Evolutionary conservation across 495 filamentous ascomycete genomes (phyloP), one percentile per base, ranked within the genome.

Genomic region (Hypoxylon cercidicola): DNA sequence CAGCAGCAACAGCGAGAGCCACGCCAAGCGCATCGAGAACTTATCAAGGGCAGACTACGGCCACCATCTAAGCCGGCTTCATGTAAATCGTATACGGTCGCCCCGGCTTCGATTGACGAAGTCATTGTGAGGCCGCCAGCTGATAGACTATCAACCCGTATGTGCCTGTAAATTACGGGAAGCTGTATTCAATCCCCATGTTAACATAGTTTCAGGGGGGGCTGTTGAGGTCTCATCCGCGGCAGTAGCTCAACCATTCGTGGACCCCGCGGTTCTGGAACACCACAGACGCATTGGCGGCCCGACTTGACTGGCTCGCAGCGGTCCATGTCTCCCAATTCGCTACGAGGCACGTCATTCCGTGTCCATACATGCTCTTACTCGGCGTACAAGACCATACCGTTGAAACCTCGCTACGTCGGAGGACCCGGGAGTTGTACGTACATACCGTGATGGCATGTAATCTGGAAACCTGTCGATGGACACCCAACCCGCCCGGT

Each of bases 181-280:
- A 43, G 52, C 60, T 70, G 20, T 51, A 56, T 34, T 16, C n/a
- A 13, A 62, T 64, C 19, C 43, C 16, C 34, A 16, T 57, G 55
- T 59, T 59, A 41, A 64, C 60, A 30, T 49, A 18, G 28, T 54
- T 37, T 51, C 52, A 60, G 71, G 55, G 15, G 46, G 18, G 49
- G 54, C 63, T 34, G 40, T 69, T 28, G 66, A 74, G 41, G 73
- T 77, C 53, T 73, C 70, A n/a, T 77, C 76, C 40, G 72, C 58
- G 15, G 69, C 70, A 11, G 66, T 73, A 32, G 71, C 75, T 28
- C 74, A 79, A 48, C 77, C 78, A 11, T 79, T 80, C 50, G 67
- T 80, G 44, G 72, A 80, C 58, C 77, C 77, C 7, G 68, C 73
- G 0, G 68, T 74, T 53, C 48, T 80, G 37, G 64, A 75, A 60